Conservation (phyloP, 805 yeast genomes). For the Metschnikowia gelsemii region DNA sequence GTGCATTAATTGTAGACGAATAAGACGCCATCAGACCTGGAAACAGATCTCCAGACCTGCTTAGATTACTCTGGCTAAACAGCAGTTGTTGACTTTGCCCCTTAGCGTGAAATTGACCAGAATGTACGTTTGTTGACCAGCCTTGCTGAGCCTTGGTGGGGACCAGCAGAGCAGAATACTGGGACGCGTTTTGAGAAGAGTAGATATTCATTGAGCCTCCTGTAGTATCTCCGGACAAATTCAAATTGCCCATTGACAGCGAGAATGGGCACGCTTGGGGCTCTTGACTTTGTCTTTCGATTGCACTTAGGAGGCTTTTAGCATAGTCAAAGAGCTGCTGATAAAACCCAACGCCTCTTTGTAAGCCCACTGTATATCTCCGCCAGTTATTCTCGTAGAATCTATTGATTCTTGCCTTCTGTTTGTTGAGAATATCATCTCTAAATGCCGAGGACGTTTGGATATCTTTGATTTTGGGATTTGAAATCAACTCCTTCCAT, state of each 20-base stretch:
- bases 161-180: background rate
- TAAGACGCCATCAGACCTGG: background rate
- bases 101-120: too few relatives aligned
- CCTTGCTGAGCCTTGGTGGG: conserved; percentile 1
- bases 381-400: conserved; percentile 58
- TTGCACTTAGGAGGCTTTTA: conserved; percentile 23
- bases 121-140: background rate
- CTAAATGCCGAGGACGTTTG: conserved; percentile 43
- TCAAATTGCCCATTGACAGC: conserved; percentile 15
- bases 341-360: conserved; percentile 66
- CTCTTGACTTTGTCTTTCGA: conserved; percentile 21
- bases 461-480: conserved; percentile 38
- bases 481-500: conserved; percentile 31
- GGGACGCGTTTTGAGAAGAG: conserved; percentile 5
- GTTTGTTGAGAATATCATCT: conserved; percentile 32
- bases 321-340: conserved; percentile 44
- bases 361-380: conserved; percentile 55
- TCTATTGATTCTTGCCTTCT: conserved; percentile 36
- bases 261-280: conserved; percentile 13
- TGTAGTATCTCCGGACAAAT: conserved; percentile 5
- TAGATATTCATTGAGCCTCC: conserved; percentile 6
- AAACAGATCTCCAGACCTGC: background rate
- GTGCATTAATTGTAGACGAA: conserved; percentile 3
- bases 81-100: background rate
- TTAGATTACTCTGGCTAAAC: background rate